Evolutionary conservation across 2,329 filamentous ascomycete genomes (phyloP), one percentile per base, ranked within the genome.

Genomic region (Bipolaris sorokiniana): DNA sequence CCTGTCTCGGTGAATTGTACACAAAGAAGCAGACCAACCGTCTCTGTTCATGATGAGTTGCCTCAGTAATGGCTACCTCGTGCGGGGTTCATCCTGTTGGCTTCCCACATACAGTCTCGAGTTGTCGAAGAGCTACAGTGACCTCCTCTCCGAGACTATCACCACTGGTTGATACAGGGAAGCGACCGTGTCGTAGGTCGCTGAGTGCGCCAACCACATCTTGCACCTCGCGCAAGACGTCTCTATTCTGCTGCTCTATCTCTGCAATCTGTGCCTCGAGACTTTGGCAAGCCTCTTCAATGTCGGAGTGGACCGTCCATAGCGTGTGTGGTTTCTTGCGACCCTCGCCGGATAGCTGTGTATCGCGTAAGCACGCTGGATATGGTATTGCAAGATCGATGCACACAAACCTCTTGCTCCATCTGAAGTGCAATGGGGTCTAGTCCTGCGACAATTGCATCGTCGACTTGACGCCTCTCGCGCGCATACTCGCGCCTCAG

Each of bases 141-240:
- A 91, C 84, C 63, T 92, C 88, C 45, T 86, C 82, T 23, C 81
- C 82, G 31, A 93, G 77, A 20, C 82, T 75, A 61, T 90, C 89
- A 34, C 85, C 82, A 10, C 76, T 78, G 20, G 76, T 72, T 22
- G 79, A 73, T 22, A 77, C 78, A 37, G 77, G 76, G 56, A 95
- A 84, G 53, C 87, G 88, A 36, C 92, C 92, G 69, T 95, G 94
- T 44, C 90, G 87, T 53, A 96, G 81, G 76, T 96, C 91, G 75
- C 91, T 96, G 72, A 97, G 79, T 46, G 85, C 86, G 31, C 89
- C 89, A 15, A 95, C 84, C 0, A 84, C 88, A 54, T 86, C 82
- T 62, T 83, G 83, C 49, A 95, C 83, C 10, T 86, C 84, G 3
- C 83, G 80, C 5, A 90, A 75, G 3, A 92, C 78, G 1, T 74